Base-by-base conservation (phyloP, 495 filamentous ascomycete genomes). In the Penicillium malachiteum region DNA sequence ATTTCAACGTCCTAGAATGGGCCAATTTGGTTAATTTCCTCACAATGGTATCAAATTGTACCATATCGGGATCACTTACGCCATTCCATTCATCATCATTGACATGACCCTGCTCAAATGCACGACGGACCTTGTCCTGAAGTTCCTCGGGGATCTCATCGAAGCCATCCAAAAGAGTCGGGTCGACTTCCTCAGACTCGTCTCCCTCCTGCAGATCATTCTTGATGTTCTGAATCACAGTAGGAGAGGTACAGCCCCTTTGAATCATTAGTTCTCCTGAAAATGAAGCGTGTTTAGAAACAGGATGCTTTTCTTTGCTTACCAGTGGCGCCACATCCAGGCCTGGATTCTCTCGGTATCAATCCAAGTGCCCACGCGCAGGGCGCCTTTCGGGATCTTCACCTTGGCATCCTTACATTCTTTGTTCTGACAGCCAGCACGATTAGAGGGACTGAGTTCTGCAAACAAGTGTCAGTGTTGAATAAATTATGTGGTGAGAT, bases 291-390 rank as follows among this genome's bases (percentile, higher is more conserved):
- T 11, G 14, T 31, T 7, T 57, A 49, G 31, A 51, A 48, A 14
- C n/a, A 51, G 45, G 39, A 34, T 34, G 5, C 12, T 37, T 13
- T 10, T 37, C 34, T 37, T 13, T 37, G 66, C 81, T 64, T 73
- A 93, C 91, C 91, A 96, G 68, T 96, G 91, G 54, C 84, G 81
- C 83, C 84, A 96, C 44, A 65, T 62, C 78, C 80, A 94, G 54
- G 73, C 70, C 48, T 79, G 75, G 40, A 75, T 64, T 6, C 64
- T 70, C 0, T 76, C 57, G 26, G 81, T 74, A 11, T 81, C 77
- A 43, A 94, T 75, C 78, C 84, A 87, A 42, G 76, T 76, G 30
- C 88, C 92, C 31, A 87, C 77, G 12, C 91, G 86, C 7, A 96
- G 66, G 50, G 87, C 82, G 45, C 84, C 89, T 71, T 94, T 94